Percentiles rank a stretch among this genome's conserved stretches.
Conservation (phyloP, 2,329 filamentous ascomycete species). For the Exophiala xenobiotica region DNA sequence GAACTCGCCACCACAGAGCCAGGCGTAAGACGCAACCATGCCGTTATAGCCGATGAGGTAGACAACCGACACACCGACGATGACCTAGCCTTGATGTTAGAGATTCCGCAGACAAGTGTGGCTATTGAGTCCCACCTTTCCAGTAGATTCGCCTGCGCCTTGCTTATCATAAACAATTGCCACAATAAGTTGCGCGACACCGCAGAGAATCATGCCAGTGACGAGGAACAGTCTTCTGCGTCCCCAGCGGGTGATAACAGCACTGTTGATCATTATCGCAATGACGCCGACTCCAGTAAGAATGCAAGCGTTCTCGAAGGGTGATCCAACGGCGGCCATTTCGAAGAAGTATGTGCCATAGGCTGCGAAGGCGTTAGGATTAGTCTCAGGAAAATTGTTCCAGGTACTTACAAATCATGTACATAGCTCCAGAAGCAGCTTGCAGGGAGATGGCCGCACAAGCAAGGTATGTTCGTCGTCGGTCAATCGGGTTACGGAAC, state of each 20-base stretch:
- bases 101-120: constrained; percentile 31
- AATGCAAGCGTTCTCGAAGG: constrained; percentile 59
- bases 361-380: too few species aligned
- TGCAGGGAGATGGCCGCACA: constrained; percentile 52
- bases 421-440: constrained; percentile 57
- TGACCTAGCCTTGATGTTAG: constrained; percentile 44
- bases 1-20: constrained; percentile 56
- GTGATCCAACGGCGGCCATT: constrained; percentile 56
- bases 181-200: constrained; percentile 55
- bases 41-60: constrained; percentile 58
- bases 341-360: constrained; percentile 61
- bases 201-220: constrained; percentile 53
- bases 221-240: constrained; percentile 56
- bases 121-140: constrained; percentile 25
- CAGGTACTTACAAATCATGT: constrained; percentile 50
- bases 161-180: constrained; percentile 53
- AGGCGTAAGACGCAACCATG: constrained; percentile 57
- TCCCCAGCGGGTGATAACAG: constrained; percentile 54
- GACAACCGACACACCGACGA: constrained; percentile 54
- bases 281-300: constrained; percentile 55
- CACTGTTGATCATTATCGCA: constrained; percentile 54
- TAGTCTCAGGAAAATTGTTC: too few species aligned
- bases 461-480: constrained; percentile 51
- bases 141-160: constrained; percentile 36
- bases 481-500: constrained; percentile 53